Base-by-base conservation (phyloP, 192 early-diverging fungal species). In the Backusella sp. region DNA sequence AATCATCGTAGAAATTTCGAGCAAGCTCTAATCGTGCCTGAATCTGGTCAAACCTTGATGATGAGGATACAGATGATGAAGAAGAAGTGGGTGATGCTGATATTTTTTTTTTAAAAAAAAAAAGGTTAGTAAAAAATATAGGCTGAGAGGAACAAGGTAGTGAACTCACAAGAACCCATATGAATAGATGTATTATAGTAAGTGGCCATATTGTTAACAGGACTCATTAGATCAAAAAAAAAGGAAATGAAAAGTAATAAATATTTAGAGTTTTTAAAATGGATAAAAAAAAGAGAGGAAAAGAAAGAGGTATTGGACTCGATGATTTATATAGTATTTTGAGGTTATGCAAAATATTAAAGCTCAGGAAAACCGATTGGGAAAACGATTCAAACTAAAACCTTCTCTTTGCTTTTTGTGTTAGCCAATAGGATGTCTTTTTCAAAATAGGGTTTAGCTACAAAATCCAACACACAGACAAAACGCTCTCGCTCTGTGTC, bases 1-100 rank as follows among this genome's bases (percentile, higher is more conserved):
- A 77, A 49, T 89, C 88, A 74, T 89, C 88, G 72, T 88, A 84
- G 68, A 88, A 88, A 71, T 81, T 83, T 59, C 72, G 80, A 34
- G 87, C 87, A 23, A 84, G 80, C 68, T 88, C 87, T 53, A 87
- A 86, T 69, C 82, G 84, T 36, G 75, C 77, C 32, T 76, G 77
- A 52, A 81, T 85, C 32, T 88, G 79, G 56, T 85, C 86, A 28
- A 88, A 79, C 56, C 75, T 46, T 14, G 41, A 71, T n/a, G 49
- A 30, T 73, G 36, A 39, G 30, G 53, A 34, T 26, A 28, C 35
- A 70, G 69, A 39, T 70, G 23, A 46, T 70, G 66, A 36, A 23
- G 66, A 67, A n/a, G 67, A 68, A 21, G 67, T 28, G 49, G 39
- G 17, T 17, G 44, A 42, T 15, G 14, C 42, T 72, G 42, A 59